Evolutionary conservation across 2,329 filamentous ascomycete genomes (phyloP), one percentile per base, ranked within the genome.

Genomic region (Fusarium brachygibbosum): DNA sequence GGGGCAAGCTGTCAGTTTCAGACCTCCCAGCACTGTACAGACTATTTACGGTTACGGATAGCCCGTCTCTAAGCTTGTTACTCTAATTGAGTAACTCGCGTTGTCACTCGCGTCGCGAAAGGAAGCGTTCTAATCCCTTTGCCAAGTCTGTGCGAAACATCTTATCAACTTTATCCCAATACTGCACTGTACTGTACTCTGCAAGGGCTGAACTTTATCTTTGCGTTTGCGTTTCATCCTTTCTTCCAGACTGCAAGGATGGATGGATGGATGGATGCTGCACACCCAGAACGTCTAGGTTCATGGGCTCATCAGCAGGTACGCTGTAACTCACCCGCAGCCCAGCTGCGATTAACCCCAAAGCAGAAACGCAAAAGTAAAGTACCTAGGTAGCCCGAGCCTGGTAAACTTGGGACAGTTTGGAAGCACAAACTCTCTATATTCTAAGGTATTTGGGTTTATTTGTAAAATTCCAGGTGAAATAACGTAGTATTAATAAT

Each of bases 51-150:
- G 29, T 32, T 48, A 17, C 19, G 44, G 44, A 21, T 32, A 48
- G 19, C 6, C 44, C 9, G 14, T 21, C 29, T 48, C 38, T 40
- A 8, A 41, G 38, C 21, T 41, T 48, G 14, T 12, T 34, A 4
- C 28, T 32, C 14, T 48, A 48, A 17, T 25, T 25, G 11, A n/a
- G 40, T 42, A n/a, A 21, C 21, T 48, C 44, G 29, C 44, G 29
- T 23, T 23, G 10, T 23, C n/a, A 48, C 29, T 48, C 44, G 44
- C 44, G 44, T 48, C 44, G 44, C 44, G 44, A 48, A 32, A n/a
- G 29, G 13, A 46, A 46, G 9, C 16, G 28, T 25, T 32, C 31
- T 34, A 35, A 35, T 35, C 44, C 5, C 29, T 48, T 34, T 31
- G 44, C 44, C 14, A 48, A 48, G 44, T 48, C 19, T 29, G 17